These are phyloP conservation scores for Paramecium sexaurelia DNA, from an alignment of 73 alveolate species.

Conservation along the genomic window DNA sequence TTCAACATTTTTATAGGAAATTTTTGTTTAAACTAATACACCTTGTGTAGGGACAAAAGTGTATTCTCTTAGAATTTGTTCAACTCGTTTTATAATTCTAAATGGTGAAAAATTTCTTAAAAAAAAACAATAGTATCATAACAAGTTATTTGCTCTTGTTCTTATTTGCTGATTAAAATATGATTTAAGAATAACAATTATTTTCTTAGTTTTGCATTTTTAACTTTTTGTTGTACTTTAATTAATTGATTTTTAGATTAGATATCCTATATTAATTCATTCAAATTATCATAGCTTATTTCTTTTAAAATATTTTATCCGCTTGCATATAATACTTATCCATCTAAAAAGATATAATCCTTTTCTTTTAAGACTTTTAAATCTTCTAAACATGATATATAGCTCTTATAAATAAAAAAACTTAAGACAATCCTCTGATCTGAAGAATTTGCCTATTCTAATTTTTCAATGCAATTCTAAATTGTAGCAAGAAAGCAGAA, in stretches of 20 bases:
- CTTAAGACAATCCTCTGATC: not conserved
- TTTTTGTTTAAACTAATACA: not conserved
- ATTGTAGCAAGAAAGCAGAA: not conserved
- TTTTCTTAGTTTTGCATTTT: not conserved
- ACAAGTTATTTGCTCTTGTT: not conserved
- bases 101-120: not conserved
- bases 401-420: not conserved
- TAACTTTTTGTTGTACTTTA: not conserved
- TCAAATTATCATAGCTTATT: not conserved
- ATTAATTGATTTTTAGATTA: not conserved
- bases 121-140: not conserved
- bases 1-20: not conserved
- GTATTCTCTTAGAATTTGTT: not conserved
- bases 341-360: not conserved
- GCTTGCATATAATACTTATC: not conserved
- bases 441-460: not conserved
- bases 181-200: not conserved
- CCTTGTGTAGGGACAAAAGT: not conserved
- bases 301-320: not conserved
- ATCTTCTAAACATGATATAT: not conserved
- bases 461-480: not conserved
- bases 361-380: not conserved
- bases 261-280: not conserved
- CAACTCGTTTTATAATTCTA: not conserved
- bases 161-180: not conserved